These are phyloP conservation scores for Trichoderma sp. DNA, from an alignment of 2,329 filamentous ascomycete species.

Conservation along the genomic window DNA sequence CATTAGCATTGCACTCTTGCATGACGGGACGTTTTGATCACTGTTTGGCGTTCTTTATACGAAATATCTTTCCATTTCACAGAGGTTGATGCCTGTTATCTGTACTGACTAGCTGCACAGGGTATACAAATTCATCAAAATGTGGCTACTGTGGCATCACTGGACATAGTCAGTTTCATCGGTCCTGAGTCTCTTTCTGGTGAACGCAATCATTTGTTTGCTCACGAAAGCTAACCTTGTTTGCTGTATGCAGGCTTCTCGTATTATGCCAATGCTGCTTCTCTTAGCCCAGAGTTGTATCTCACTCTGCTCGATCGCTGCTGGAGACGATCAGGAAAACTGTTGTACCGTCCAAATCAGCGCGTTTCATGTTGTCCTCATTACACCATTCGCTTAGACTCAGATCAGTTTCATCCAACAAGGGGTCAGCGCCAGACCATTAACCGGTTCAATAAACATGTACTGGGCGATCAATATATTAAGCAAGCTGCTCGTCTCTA, in stretches of 20 bases:
- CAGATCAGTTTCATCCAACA: constrained; percentile 62
- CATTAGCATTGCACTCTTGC: not conserved
- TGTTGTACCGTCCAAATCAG: constrained; percentile 79
- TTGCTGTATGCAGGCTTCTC: constrained; percentile 61
- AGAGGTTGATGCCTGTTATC: not conserved
- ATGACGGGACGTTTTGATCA: not conserved
- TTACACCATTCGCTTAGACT: constrained; percentile 77
- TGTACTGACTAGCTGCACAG: constrained; percentile 35
- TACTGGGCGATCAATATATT: constrained; percentile 68
- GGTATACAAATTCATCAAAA: constrained; percentile 54
- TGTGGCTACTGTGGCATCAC: constrained; percentile 56
- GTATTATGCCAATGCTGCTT: constrained; percentile 67
- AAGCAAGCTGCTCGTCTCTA: constrained; percentile 64
- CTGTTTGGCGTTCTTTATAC: not conserved
- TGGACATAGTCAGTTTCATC: constrained; percentile 54
- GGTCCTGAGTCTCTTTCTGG: not conserved
- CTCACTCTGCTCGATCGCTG: constrained; percentile 72
- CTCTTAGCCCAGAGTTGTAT: constrained; percentile 67
- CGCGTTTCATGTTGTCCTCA: constrained; percentile 86
- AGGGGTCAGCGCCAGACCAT: constrained; percentile 74
- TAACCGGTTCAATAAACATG: constrained; percentile 73
- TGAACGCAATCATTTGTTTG: not conserved
- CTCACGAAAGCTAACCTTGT: constrained; percentile 2
- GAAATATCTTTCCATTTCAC: not conserved
- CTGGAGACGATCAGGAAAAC: constrained; percentile 72